These are phyloP conservation scores for Fusarium irregulare DNA, from an alignment of 2,329 filamentous ascomycete genomes.

Conservation along the genomic window DNA sequence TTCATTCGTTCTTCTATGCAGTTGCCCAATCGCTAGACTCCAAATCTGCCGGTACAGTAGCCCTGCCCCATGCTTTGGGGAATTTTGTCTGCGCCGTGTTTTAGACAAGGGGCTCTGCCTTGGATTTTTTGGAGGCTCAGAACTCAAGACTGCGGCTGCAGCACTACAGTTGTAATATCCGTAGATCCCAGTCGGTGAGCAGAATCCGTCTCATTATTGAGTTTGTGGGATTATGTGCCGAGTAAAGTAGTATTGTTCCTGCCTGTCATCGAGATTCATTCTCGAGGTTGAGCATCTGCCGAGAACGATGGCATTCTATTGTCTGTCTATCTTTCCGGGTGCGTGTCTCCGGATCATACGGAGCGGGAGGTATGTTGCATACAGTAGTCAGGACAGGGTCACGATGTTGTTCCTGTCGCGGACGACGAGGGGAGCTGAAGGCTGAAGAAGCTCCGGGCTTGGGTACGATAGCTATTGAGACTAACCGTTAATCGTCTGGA, in stretches of 20 bases:
- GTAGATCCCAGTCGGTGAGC: slow-evolving; percentile 25
- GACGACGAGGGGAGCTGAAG: slow-evolving; percentile 20
- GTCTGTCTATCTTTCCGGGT: not conserved
- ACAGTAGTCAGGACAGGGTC: slow-evolving; percentile 8
- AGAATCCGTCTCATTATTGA: not conserved
- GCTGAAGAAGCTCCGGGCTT: not conserved
- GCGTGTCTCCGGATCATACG: slow-evolving; percentile 25
- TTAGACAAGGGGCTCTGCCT: slow-evolving; percentile 36
- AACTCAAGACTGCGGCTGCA: slow-evolving; percentile 29
- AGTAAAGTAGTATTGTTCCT: not conserved
- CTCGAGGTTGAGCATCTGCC: not conserved
- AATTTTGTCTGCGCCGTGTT: not conserved
- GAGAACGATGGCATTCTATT: not conserved
- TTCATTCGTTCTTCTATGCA: slow-evolving; percentile 3
- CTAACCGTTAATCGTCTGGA: slow-evolving; percentile 3
- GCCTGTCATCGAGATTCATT: slow-evolving; percentile 12
- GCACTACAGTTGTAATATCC: not conserved
- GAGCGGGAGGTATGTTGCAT: slow-evolving; percentile 19
- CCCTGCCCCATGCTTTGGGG: slow-evolving; percentile 5
- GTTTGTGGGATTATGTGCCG: not conserved
- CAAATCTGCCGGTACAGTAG: not conserved
- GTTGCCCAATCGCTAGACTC: slow-evolving; percentile 5
- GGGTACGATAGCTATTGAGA: not conserved
- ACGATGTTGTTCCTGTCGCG: slow-evolving; percentile 5
- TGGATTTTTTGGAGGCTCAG: slow-evolving; percentile 31